Conservation (phyloP, 2,329 filamentous ascomycete species). For the Aspergillus ruber region DNA sequence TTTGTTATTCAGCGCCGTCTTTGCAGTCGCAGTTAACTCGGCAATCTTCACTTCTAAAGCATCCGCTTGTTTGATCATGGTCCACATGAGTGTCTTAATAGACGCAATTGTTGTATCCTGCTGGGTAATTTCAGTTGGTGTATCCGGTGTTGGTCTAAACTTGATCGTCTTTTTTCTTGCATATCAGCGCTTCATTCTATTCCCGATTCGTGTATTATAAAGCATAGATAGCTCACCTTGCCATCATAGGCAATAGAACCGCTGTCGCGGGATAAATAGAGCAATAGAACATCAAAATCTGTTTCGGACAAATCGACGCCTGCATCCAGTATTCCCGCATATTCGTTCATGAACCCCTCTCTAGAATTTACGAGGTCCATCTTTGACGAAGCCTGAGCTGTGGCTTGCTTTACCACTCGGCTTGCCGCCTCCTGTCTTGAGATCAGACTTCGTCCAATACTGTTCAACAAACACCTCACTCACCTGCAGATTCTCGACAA, state of each 20-base stretch:
- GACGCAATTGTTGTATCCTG: constrained; percentile 79
- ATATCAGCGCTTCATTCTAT: constrained; percentile 12
- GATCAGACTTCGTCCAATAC: constrained; percentile 13
- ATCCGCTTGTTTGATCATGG: constrained; percentile 61
- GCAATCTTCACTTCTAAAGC: constrained; percentile 53
- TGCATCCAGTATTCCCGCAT: constrained; percentile 48
- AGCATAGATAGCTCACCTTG: constrained; percentile 28
- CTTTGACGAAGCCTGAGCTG: constrained; percentile 40
- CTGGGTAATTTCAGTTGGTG: constrained; percentile 54
- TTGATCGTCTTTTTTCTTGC: constrained; percentile 57
- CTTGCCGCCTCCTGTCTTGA: constrained; percentile 46
- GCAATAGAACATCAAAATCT: constrained; percentile 65
- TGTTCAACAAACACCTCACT: background rate
- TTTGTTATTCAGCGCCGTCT: constrained; percentile 63
- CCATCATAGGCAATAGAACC: constrained; percentile 43
- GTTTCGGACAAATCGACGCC: constrained; percentile 49
- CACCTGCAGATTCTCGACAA: constrained; percentile 55
- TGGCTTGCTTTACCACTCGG: constrained; percentile 44
- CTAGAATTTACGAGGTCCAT: constrained; percentile 65
- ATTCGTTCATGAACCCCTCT: constrained; percentile 56
- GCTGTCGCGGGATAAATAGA: constrained; percentile 64
- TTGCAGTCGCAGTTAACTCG: constrained; percentile 51
- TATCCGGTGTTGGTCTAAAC: constrained; percentile 54
- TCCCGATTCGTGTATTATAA: constrained; percentile 1
- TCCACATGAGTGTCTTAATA: constrained; percentile 64